phyloP scores from a whole-genome alignment of 2,329 filamentous ascomycete genomes.

The Pseudocercospora ulei region DNA sequence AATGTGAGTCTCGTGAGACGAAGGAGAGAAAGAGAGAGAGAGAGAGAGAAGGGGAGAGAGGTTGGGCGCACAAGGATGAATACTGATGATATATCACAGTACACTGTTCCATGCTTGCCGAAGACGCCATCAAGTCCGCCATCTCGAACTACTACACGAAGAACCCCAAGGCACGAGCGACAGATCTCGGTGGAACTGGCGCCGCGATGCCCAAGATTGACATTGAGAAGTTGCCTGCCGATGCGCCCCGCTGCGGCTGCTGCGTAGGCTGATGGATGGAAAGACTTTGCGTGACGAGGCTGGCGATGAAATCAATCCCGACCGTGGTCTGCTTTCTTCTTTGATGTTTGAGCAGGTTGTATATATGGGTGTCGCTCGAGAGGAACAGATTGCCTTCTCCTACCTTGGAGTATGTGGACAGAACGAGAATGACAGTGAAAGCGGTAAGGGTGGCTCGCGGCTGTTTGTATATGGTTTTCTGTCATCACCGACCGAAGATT shows the following conservation, averaged over 20 bases:
- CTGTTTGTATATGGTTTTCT: too few relatives aligned
- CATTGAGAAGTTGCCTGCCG: conserved; percentile 45
- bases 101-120: conserved; percentile 85
- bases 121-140: conserved; percentile 85
- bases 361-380: too few relatives aligned
- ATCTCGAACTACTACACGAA: conserved; percentile 87
- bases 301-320: too few relatives aligned
- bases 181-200: conserved; percentile 66
- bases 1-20: too few relatives aligned
- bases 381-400: too few relatives aligned
- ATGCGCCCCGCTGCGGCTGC: conserved; percentile 19
- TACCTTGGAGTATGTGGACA: too few relatives aligned
- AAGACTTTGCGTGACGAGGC: conserved; percentile 3
- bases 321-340: too few relatives aligned
- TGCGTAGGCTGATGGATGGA: conserved; percentile 8
- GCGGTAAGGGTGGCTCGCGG: too few relatives aligned
- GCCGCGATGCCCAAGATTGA: conserved; percentile 58
- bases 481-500: too few relatives aligned
- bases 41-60: neutral
- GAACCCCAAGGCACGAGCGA: conserved; percentile 65
- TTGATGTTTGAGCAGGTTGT: too few relatives aligned
- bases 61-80: neutral
- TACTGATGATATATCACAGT: conserved; percentile 42
- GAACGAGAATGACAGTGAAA: too few relatives aligned
- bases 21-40: neutral